Evolutionary conservation across 1,139 yeast genomes (phyloP).

Genomic region (Saccharomycopsis phalli): DNA sequence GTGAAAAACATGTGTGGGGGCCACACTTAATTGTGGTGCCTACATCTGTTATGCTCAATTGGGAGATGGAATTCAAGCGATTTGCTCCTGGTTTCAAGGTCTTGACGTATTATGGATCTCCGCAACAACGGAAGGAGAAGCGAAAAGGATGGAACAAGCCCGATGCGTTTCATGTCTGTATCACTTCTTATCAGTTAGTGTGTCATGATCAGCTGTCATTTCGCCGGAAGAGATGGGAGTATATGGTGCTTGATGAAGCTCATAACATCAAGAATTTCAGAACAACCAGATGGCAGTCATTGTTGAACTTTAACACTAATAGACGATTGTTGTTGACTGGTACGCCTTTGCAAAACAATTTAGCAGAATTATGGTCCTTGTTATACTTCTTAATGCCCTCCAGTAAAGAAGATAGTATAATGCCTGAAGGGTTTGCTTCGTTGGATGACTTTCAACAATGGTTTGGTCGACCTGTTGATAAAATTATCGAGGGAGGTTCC

Average conservation of each 20-base stretch:
- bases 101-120: slow-evolving; percentile 94
- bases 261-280: slow-evolving; percentile 95
- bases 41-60: slow-evolving; percentile 94
- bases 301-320: slow-evolving; percentile 86
- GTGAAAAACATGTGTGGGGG: slow-evolving; percentile 94
- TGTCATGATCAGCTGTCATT: slow-evolving; percentile 95
- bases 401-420: slow-evolving; percentile 50
- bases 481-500: slow-evolving; percentile 70
- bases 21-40: slow-evolving; percentile 97
- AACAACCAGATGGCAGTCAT: slow-evolving; percentile 95
- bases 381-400: slow-evolving; percentile 95
- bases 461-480: slow-evolving; percentile 97
- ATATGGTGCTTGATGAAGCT: slow-evolving; percentile 96
- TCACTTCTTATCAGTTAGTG: slow-evolving; percentile 92
- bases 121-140: slow-evolving; percentile 92
- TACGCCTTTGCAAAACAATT: slow-evolving; percentile 87
- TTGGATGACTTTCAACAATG: slow-evolving; percentile 93
- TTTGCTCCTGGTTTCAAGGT: slow-evolving; percentile 98
- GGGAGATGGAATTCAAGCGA: slow-evolving; percentile 99
- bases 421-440: slow-evolving; percentile 97
- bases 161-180: slow-evolving; percentile 93
- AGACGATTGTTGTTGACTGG: slow-evolving; percentile 86
- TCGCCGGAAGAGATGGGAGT: slow-evolving; percentile 87
- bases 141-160: slow-evolving; percentile 97
- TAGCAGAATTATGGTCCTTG: slow-evolving; percentile 90